phyloP scores from a whole-genome alignment of 2,329 filamentous ascomycete species.

The Tolypocladium pustulatum region DNA sequence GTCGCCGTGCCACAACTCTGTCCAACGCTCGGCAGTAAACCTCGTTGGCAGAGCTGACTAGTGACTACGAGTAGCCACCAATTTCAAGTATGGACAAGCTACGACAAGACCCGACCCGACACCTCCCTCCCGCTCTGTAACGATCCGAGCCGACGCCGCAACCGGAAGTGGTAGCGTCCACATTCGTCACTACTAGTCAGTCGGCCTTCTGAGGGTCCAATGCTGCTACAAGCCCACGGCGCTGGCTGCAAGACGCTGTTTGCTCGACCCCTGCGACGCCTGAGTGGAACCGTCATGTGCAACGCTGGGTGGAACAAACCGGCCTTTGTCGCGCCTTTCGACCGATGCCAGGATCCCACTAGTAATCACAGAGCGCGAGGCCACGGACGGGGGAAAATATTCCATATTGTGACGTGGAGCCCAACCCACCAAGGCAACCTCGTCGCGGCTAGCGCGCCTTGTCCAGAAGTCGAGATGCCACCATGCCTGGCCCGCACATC shows the following conservation, averaged over 20 bases:
- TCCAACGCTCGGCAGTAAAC: neutral
- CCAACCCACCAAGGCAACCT: neutral
- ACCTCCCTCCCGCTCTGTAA: neutral
- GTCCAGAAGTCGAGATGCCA: neutral
- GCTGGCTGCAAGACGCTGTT: neutral
- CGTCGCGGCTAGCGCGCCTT: neutral
- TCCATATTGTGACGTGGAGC: neutral
- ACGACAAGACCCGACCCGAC: neutral
- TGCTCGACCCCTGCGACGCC: slow-evolving; percentile 5
- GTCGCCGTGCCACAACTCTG: neutral
- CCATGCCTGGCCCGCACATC: neutral
- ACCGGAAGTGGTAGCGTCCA: slow-evolving; percentile 3
- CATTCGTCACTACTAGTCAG: neutral
- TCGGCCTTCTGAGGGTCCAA: neutral
- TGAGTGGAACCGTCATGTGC: slow-evolving; percentile 7
- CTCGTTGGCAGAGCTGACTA: neutral
- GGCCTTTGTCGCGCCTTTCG: neutral
- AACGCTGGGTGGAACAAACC: slow-evolving; percentile 10
- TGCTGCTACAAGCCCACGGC: neutral
- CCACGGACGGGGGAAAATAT: neutral
- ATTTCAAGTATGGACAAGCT: neutral
- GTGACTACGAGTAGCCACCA: neutral
- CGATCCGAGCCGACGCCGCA: slow-evolving; percentile 9
- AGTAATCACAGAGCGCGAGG: neutral
- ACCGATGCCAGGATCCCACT: neutral